These are phyloP conservation scores for Starmerella gropengiesseri DNA, from an alignment of 805 yeast species.

Conservation along the genomic window DNA sequence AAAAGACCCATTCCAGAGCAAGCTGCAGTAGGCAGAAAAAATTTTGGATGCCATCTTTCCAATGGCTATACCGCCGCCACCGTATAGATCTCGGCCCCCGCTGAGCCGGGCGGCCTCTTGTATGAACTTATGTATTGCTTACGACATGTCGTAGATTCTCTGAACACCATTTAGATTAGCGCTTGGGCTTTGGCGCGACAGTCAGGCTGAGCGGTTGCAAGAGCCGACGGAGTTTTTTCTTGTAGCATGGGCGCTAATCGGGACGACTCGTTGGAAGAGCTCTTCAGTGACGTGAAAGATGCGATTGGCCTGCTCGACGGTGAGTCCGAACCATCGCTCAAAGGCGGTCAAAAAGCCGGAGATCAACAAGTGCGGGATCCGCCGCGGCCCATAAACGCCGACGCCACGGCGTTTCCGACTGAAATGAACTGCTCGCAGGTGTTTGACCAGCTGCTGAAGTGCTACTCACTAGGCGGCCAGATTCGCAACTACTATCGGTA, in stretches of 20 bases:
- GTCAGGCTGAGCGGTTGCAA: no score
- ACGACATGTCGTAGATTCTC: no score
- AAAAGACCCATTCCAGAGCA: constrained; percentile 16
- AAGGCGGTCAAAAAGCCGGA: no score
- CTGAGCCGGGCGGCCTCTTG: no score
- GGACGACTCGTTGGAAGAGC: constrained; percentile 16
- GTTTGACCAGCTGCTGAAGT: constrained; percentile 72
- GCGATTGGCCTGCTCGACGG: constrained; percentile 23
- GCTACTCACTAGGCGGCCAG: constrained; percentile 89
- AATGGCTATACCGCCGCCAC: no score
- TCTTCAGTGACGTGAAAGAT: constrained; percentile 20
- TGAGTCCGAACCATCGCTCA: no score
- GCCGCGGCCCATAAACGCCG: neutral
- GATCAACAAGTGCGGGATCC: neutral
- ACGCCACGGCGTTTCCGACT: constrained; percentile 27
- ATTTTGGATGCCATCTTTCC: no score
- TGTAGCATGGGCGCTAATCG: neutral
- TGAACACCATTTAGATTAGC: no score
- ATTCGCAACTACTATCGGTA: constrained; percentile 70
- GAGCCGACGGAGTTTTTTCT: no score
- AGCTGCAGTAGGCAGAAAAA: neutral
- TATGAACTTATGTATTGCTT: no score
- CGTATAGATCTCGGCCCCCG: no score
- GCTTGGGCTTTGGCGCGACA: no score
- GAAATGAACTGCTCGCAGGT: constrained; percentile 72